A percentile compares a stretch with the other conserved stretches of the same genome.
Conservation (phyloP, 2,329 filamentous ascomycete genomes). For the Fusarium xyrophilum region DNA sequence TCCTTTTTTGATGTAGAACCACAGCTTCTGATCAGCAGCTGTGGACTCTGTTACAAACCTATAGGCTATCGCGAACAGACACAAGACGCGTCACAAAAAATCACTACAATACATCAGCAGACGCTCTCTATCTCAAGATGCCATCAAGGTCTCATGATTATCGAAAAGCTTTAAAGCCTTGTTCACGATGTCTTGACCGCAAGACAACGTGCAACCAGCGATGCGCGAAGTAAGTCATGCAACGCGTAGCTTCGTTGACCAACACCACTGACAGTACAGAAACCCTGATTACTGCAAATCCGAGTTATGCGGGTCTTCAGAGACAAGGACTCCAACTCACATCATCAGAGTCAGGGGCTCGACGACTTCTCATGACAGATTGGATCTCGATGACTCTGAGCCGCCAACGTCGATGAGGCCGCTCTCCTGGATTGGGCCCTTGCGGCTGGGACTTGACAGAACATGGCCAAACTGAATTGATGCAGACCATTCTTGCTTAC, state of each 20-base stretch:
- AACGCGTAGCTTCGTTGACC: neutral
- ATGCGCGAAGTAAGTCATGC: neutral
- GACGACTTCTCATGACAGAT: neutral
- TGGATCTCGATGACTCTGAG: neutral
- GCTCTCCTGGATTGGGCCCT: neutral
- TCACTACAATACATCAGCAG: neutral
- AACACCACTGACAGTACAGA: neutral
- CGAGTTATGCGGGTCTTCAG: neutral
- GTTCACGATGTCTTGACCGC: neutral
- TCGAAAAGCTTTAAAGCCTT: neutral
- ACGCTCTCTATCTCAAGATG: neutral
- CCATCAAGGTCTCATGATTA: neutral
- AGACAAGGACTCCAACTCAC: neutral
- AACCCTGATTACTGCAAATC: neutral
- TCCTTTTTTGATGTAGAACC: rapidly evolving
- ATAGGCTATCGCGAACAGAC: neutral
- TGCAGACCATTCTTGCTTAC: neutral
- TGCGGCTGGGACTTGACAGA: neutral
- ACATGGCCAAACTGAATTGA: neutral
- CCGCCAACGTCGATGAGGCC: neutral
- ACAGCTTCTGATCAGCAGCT: neutral
- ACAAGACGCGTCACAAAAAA: too few relatives aligned
- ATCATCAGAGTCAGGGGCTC: neutral
- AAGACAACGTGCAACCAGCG: neutral
- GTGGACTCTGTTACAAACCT: too few relatives aligned